Base-by-base conservation (phyloP, 345 rosid genomes). In the Populus pruinosa region DNA sequence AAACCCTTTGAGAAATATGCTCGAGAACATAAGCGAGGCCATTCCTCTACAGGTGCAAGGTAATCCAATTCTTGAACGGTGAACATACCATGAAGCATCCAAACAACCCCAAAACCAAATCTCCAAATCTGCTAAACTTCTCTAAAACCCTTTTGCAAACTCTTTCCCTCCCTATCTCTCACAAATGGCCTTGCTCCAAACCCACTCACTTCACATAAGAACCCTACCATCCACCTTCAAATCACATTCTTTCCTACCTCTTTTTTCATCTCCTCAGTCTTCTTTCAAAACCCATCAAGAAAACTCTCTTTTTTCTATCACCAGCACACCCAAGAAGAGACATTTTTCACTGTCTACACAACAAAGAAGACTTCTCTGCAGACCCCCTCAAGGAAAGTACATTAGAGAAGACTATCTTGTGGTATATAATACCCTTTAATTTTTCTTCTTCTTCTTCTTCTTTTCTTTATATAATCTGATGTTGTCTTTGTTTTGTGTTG, bases 381-480 rank as follows among this genome's bases (percentile, higher is more conserved):
- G 74, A 72, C 92, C 97, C n/a, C 92, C 94, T 76, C 90, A 70
- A 1, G 98, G 98, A 5, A 95, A 95, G 85, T 73, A 84, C 76
- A 85, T 93, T 65, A 85, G 91, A 80, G 94, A 93, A 80, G 97
- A 95, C 81, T 93, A 93, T 81, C 93, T 90, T 75, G 98, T 95
- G 94, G 99, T 93, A 87, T 18, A 5, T 8, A 84, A 5, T 8
- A 84, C 4, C 16, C 61, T 41, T 43, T 71, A 6, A 62, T 47
- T 31, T 35, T 23, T 27, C 27, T 44, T 39, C 12, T 10, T 59
- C 5, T 14, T 62, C 27, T 27, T 27, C 29, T 49, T 25, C 44
- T 33, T 33, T 33, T 5, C 25, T 49, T 36, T 11, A 8, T n/a
- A 2, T 13, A 2, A 13, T n/a, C 39, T 43, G 6, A 17, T 20